phyloP scores from a whole-genome alignment of 495 filamentous ascomycete species.

The Penicillium maclennaniae region DNA sequence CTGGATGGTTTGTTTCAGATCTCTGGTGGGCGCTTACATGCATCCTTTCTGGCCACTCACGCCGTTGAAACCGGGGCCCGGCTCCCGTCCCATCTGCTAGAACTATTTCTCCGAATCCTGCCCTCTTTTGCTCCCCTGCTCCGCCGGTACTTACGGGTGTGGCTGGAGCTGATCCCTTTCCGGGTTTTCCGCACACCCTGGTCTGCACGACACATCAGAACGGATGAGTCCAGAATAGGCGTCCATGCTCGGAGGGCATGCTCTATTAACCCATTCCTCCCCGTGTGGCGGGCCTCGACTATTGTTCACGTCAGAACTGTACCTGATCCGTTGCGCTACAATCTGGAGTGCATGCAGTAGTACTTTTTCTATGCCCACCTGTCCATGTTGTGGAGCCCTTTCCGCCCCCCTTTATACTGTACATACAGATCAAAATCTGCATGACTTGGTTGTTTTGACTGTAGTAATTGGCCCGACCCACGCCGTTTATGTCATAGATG shows the following conservation, averaged over 20 bases:
- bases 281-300: conserved; percentile 1
- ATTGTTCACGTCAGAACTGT: conserved; percentile 9
- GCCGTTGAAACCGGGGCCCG: conserved; percentile 2
- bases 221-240: conserved; percentile 8
- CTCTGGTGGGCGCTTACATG: conserved; percentile 30
- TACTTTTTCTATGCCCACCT: not conserved
- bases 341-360: conserved; percentile 19
- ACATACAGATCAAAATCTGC: not conserved
- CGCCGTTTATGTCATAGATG: conserved; percentile 10
- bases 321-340: conserved; percentile 2
- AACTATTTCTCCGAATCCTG: conserved; percentile 21
- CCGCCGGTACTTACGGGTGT: conserved; percentile 9
- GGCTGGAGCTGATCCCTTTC: conserved; percentile 15
- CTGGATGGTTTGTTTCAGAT: conserved; percentile 31
- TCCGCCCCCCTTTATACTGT: no score
- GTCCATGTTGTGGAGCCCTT: not conserved
- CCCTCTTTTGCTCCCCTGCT: not conserved
- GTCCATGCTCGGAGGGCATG: not conserved
- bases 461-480: conserved; percentile 1
- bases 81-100: not conserved
- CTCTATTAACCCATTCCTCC: not conserved
- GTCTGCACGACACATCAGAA: conserved; percentile 17
- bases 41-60: conserved; percentile 28
- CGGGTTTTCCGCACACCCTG: conserved; percentile 1
- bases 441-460: not conserved